Evolutionary conservation across 768 basidiomycete species (phyloP).

Genomic region (Dacryopinax primogenitus): DNA sequence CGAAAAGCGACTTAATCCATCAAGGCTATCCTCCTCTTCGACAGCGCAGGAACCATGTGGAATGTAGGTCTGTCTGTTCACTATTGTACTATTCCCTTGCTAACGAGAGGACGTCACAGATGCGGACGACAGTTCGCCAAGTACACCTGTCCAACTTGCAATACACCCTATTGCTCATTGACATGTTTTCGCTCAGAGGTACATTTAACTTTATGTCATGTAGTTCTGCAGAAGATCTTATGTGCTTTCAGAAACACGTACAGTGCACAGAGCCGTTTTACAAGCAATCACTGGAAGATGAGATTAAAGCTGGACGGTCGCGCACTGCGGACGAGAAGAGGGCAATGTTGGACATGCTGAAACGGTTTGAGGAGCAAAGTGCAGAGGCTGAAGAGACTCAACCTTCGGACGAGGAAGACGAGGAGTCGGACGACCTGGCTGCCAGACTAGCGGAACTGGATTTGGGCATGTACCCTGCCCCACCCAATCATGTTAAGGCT

Average conservation of each 20-base stretch:
- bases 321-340: slow-evolving; percentile 45
- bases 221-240: not conserved
- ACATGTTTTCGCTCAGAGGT: slow-evolving; percentile 66
- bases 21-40: slow-evolving; percentile 27
- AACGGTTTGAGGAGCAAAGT: slow-evolving; percentile 55
- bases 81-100: not conserved
- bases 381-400: slow-evolving; percentile 31
- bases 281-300: slow-evolving; percentile 53
- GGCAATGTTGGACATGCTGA: slow-evolving; percentile 57
- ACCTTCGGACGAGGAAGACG: slow-evolving; percentile 21
- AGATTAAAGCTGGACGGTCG: slow-evolving; percentile 45
- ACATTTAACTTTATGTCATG: slow-evolving; percentile 21
- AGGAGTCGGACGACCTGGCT: slow-evolving; percentile 31
- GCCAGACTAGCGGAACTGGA: slow-evolving; percentile 44
- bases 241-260: slow-evolving; percentile 39
- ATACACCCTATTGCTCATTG: slow-evolving; percentile 66
- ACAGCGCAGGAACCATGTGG: slow-evolving; percentile 30
- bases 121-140: slow-evolving; percentile 63
- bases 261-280: slow-evolving; percentile 77
- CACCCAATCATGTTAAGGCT: not conserved
- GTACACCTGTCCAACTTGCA: slow-evolving; percentile 74
- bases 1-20: not conserved
- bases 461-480: slow-evolving; percentile 37
- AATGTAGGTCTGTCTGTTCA: slow-evolving; percentile 30
- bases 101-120: slow-evolving; percentile 30